Evolutionary conservation across 768 basidiomycete species (phyloP).

Genomic region (Chalciporus chontae): DNA sequence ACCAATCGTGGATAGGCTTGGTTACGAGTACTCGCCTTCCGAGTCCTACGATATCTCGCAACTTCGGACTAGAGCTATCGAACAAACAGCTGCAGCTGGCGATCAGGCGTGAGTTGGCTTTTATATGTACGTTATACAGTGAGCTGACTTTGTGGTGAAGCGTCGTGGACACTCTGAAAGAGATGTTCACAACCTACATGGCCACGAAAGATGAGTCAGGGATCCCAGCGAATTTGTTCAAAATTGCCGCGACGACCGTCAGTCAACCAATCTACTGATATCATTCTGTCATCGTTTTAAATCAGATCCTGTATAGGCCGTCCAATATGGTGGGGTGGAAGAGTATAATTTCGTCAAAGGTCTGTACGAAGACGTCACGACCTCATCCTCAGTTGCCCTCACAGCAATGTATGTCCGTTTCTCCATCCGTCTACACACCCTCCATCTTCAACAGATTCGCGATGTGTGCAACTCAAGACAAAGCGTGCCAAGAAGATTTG

Average conservation of each 20-base stretch:
- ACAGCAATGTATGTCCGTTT: slow-evolving; percentile 45
- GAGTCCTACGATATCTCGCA: slow-evolving; percentile 69
- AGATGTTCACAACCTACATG: slow-evolving; percentile 68
- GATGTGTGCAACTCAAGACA: slow-evolving; percentile 58
- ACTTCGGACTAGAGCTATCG: slow-evolving; percentile 72
- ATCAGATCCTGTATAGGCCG: slow-evolving; percentile 28
- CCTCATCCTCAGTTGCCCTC: slow-evolving; percentile 61
- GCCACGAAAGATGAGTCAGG: slow-evolving; percentile 69
- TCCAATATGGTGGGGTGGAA: slow-evolving; percentile 64
- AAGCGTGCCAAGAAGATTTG: slow-evolving; percentile 55
- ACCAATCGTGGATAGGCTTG: slow-evolving; percentile 75
- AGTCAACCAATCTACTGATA: no score
- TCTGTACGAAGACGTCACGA: slow-evolving; percentile 68
- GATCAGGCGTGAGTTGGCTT: slow-evolving; percentile 26
- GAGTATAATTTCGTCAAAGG: slow-evolving; percentile 74
- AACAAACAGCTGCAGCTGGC: slow-evolving; percentile 46
- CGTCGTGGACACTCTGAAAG: slow-evolving; percentile 67
- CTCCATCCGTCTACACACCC: no score
- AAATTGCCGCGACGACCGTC: slow-evolving; percentile 46
- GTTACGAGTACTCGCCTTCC: slow-evolving; percentile 64
- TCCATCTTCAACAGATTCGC: slow-evolving; percentile 35
- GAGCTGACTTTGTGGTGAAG: no score
- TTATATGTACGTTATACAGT: no score
- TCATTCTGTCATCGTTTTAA: no score
- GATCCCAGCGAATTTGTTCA: slow-evolving; percentile 78